Base-by-base conservation (phyloP, 2,329 filamentous ascomycete species). In the Metarhizium guizhouense region DNA sequence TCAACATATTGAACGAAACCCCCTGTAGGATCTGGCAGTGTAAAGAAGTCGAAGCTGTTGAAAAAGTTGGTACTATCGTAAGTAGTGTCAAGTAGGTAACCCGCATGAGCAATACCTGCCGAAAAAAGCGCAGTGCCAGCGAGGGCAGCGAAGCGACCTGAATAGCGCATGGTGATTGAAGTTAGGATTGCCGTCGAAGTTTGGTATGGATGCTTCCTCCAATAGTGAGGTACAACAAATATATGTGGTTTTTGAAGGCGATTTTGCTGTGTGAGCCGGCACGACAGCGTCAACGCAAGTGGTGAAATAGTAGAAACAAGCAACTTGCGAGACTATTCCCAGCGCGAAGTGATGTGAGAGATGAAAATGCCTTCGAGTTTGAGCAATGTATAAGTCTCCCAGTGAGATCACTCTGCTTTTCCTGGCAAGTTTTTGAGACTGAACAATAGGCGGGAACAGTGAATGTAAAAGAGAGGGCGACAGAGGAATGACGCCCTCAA, bases 1-100 rank as follows among this genome's bases (percentile, higher is more conserved):
- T 81, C 74, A 54, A 84, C 78, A 64, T 91, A 94, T 58, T 81
- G 72, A 62, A 94, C 89, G 63, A 84, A 90, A 36, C 89, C 90
- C 59, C 84, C 63, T 2, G 89, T 94, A 0, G 89, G 89, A 64
- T 94, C 90, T 0, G 70, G 57, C 3, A 68, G 70, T 53, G 67
- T 73, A 69, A 78, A 84, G 70, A 85, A 85, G 56, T 76, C 72
- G 63, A 83, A 83, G 53, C 71, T 68, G 20, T 73, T 61, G 67
- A 83, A 83, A 68, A 83, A 84, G 72, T 83, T 83, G 65, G 66
- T 71, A 6, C 65, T 56, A 67, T 82, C 73, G 68, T 74, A 83
- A 47, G 68, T 65, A 61, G 77, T 76, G 54, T 73, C 67, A 52
- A 82, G 70, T 11, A 64, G 66, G 65, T 83, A 83, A 54, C 61